Percentiles rank a stretch among this genome's conserved stretches.
These are phyloP conservation scores for Candida adriatica DNA, from an alignment of 805 yeast genomes.

Conservation along the genomic window DNA sequence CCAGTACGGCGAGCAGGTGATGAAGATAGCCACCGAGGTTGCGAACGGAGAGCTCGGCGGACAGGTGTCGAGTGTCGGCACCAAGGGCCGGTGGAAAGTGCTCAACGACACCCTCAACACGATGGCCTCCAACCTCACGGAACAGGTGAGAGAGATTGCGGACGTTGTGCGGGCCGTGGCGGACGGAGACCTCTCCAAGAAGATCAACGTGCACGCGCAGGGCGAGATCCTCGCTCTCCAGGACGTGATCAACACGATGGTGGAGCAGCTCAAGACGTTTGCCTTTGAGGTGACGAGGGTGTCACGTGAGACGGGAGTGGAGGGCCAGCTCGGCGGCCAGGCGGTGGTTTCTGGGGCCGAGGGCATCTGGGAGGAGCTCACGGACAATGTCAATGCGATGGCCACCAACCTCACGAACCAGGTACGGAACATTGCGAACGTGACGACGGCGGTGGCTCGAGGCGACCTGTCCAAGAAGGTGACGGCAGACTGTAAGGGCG, in stretches of 20 bases:
- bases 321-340: constrained; percentile 83
- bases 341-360: constrained; percentile 78
- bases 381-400: constrained; percentile 89
- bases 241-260: constrained; percentile 84
- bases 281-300: constrained; percentile 87
- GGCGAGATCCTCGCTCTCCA: constrained; percentile 82
- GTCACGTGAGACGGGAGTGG: constrained; percentile 85
- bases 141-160: constrained; percentile 84
- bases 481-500: constrained; percentile 87
- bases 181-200: constrained; percentile 77
- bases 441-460: constrained; percentile 81
- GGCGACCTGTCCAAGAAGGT: constrained; percentile 84
- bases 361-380: constrained; percentile 84
- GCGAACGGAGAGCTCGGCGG: constrained; percentile 90
- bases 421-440: constrained; percentile 83
- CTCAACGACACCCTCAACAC: constrained; percentile 80
- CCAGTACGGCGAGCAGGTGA: constrained; percentile 59
- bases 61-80: constrained; percentile 77
- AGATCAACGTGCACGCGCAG: constrained; percentile 83
- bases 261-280: constrained; percentile 77
- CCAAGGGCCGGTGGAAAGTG: constrained; percentile 83
- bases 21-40: constrained; percentile 78
- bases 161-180: constrained; percentile 91
- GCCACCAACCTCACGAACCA: constrained; percentile 81
- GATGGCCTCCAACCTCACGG: constrained; percentile 82